phyloP scores from a whole-genome alignment of 2,329 filamentous ascomycete species.

The Fusarium sambucinum region DNA sequence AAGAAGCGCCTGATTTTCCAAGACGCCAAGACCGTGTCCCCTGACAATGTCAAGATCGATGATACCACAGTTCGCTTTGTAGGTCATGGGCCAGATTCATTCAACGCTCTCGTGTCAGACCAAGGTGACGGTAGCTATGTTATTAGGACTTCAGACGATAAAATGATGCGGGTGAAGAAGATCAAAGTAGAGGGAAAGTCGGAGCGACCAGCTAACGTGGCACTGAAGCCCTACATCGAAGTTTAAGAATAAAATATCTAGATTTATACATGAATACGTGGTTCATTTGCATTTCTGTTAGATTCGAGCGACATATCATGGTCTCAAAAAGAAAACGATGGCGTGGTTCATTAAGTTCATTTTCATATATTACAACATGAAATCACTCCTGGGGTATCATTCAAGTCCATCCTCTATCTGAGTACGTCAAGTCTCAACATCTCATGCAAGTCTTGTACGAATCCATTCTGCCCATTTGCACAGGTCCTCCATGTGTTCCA shows the following conservation, averaged over 20 bases:
- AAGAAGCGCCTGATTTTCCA: constrained; percentile 57
- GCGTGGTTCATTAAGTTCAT: constrained; percentile 8
- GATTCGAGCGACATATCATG: not conserved
- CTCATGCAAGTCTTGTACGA: constrained; percentile 53
- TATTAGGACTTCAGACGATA: constrained; percentile 38
- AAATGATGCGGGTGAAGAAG: constrained; percentile 47
- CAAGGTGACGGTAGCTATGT: constrained; percentile 40
- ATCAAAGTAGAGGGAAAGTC: constrained; percentile 53
- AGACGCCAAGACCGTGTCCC: constrained; percentile 46
- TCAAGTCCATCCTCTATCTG: constrained; percentile 24
- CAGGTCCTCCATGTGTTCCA: constrained; percentile 65
- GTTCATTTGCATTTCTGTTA: not conserved
- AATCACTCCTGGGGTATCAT: constrained; percentile 45
- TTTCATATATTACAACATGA: not conserved
- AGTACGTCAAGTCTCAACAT: not conserved
- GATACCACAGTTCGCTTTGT: constrained; percentile 37
- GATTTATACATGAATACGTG: not conserved
- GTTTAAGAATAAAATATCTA: not conserved
- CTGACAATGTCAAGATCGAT: constrained; percentile 1
- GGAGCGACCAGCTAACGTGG: constrained; percentile 45
- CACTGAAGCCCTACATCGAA: constrained; percentile 34
- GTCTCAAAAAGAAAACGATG: not conserved
- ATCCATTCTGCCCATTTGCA: constrained; percentile 68
- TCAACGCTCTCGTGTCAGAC: constrained; percentile 12
- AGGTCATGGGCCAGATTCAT: constrained; percentile 6